Conservation (phyloP, 2,329 filamentous ascomycete genomes). For the Penicillium corylophilum region DNA sequence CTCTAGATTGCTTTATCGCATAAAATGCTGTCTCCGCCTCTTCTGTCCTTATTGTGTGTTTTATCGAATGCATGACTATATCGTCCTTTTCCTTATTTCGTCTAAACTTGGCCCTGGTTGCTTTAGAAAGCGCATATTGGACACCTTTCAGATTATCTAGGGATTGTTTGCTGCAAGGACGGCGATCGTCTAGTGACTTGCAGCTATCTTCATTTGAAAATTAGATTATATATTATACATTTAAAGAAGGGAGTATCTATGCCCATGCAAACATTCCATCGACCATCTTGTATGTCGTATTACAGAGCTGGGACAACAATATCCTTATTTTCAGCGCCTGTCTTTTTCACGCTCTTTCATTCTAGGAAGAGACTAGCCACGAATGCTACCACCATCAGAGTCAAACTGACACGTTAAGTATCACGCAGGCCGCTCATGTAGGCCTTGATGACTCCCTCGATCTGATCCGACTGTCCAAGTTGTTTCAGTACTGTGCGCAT, state of each 20-base stretch:
- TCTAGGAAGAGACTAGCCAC: slow-evolving; percentile 22
- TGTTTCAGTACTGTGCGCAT: slow-evolving; percentile 13
- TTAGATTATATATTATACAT: neutral
- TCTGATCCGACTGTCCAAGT: slow-evolving; percentile 12
- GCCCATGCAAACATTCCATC: neutral
- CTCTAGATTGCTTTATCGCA: too few species aligned
- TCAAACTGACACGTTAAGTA: slow-evolving; percentile 22
- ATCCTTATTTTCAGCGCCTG: slow-evolving; percentile 9
- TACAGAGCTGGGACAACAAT: slow-evolving; percentile 9
- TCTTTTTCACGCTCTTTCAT: slow-evolving; percentile 27
- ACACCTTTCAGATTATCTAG: too few species aligned
- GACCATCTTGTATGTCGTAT: neutral
- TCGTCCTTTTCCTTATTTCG: too few species aligned
- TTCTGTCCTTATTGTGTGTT: too few species aligned
- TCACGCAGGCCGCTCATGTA: slow-evolving; percentile 23
- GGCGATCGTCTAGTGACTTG: too few species aligned
- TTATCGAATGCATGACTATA: too few species aligned
- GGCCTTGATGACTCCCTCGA: slow-evolving; percentile 17
- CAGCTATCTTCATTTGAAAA: too few species aligned
- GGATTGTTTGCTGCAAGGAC: too few species aligned
- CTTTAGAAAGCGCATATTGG: too few species aligned
- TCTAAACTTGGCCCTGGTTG: too few species aligned
- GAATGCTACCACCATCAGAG: slow-evolving; percentile 18
- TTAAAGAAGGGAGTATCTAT: neutral
- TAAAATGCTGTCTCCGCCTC: too few species aligned